phyloP scores from a whole-genome alignment of 352 stramenopile genomes.

The Globisporangium takayamanum region DNA sequence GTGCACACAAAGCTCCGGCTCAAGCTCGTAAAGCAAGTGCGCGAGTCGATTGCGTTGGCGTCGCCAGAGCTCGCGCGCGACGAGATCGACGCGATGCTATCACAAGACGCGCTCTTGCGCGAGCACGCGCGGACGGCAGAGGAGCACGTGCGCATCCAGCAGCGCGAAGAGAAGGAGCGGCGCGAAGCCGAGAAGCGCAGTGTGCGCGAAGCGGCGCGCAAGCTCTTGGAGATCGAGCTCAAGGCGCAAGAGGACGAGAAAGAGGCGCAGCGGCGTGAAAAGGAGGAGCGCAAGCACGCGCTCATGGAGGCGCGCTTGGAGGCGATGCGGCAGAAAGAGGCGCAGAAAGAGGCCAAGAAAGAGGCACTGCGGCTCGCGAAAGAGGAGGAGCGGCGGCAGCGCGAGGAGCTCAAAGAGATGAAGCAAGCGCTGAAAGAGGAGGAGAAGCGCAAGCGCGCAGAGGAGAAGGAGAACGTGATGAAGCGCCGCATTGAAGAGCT shows the following conservation, averaged over 20 bases:
- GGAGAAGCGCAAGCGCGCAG: constrained; percentile 59
- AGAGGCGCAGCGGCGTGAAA: constrained; percentile 52
- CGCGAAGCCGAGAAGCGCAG: constrained; percentile 63
- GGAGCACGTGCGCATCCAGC: constrained; percentile 27
- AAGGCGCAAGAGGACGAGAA: constrained; percentile 74
- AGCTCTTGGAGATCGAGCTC: constrained; percentile 70
- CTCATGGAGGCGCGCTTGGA: constrained; percentile 59
- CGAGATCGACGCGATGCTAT: constrained; percentile 31
- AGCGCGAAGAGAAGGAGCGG: constrained; percentile 40
- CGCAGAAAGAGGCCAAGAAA: constrained; percentile 57
- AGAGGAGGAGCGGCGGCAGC: constrained; percentile 60
- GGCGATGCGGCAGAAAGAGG: constrained; percentile 56
- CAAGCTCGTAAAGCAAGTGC: constrained; percentile 51
- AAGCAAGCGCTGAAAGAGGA: constrained; percentile 64
- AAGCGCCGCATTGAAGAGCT: constrained; percentile 70
- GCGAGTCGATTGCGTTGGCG: constrained; percentile 27
- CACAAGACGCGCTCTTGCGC: constrained; percentile 35
- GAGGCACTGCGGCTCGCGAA: constrained; percentile 50
- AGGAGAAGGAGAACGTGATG: constrained; percentile 70
- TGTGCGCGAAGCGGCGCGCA: constrained; percentile 59
- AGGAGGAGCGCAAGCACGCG: constrained; percentile 68
- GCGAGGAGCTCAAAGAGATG: constrained; percentile 66
- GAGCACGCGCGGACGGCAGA: constrained; percentile 39
- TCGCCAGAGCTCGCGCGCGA: constrained; percentile 27
- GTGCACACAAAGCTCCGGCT: constrained; percentile 53